These are phyloP conservation scores for Euphorbia celastroides DNA, from an alignment of 441 rosid genomes.

Conservation along the genomic window DNA sequence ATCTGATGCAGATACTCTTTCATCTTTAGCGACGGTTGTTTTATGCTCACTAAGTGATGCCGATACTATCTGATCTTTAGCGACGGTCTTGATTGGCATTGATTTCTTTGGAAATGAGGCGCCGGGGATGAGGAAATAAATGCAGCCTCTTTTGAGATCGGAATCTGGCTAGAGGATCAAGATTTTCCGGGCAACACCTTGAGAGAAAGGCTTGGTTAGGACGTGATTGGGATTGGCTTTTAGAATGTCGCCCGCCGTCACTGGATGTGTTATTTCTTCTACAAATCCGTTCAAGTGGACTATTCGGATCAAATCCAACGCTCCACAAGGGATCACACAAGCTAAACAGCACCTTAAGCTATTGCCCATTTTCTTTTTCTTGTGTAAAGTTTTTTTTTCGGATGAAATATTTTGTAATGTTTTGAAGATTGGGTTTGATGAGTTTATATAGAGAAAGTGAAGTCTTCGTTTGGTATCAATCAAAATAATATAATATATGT, in stretches of 20 bases:
- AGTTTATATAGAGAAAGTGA: constrained; percentile 25
- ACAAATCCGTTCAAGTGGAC: constrained; percentile 84
- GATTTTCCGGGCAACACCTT: constrained; percentile 67
- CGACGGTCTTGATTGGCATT: too few relatives aligned
- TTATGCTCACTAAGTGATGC: neutral
- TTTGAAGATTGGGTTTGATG: constrained; percentile 7
- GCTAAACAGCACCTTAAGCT: constrained; percentile 87
- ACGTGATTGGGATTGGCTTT: constrained; percentile 73
- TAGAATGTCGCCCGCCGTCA: constrained; percentile 79
- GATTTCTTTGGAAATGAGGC: constrained; percentile 47
- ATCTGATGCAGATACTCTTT: constrained; percentile 15
- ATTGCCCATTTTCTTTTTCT: constrained; percentile 54
- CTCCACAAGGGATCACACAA: constrained; percentile 92
- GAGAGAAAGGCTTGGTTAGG: constrained; percentile 70
- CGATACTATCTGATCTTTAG: constrained; percentile 18
- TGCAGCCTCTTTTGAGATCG: constrained; percentile 82
- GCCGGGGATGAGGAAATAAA: constrained; percentile 71
- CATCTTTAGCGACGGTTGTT: constrained; percentile 22
- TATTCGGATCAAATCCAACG: constrained; percentile 82
- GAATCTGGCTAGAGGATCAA: constrained; percentile 74
- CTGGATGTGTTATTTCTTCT: constrained; percentile 64
- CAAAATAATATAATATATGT: neutral
- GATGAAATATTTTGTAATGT: constrained; percentile 12
- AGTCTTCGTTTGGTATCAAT: constrained; percentile 3
- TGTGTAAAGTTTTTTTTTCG: neutral